These are phyloP conservation scores for Nicotiana sylvestris DNA, from an alignment of 257 asterid genomes.

Conservation along the genomic window DNA sequence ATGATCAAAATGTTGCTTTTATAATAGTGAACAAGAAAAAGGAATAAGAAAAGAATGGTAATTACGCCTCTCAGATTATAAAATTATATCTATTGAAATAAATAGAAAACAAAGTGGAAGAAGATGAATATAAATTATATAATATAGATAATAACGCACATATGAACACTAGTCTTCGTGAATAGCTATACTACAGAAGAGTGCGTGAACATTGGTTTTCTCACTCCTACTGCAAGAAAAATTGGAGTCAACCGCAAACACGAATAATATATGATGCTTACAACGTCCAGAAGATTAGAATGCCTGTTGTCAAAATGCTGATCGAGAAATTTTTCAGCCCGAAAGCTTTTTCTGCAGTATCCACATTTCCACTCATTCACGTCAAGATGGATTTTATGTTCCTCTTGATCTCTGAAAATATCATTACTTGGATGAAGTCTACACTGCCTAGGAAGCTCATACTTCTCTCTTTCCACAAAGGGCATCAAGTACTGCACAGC, in stretches of 20 bases:
- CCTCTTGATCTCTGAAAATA: constrained; percentile 87
- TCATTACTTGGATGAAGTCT: constrained; percentile 78
- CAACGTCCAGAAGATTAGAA: constrained; percentile 71
- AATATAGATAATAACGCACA: neutral
- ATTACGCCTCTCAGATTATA: no score
- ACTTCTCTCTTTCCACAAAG: constrained; percentile 62
- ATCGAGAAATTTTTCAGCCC: constrained; percentile 78
- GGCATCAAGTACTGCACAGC: constrained; percentile 74
- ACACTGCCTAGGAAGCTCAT: constrained; percentile 59
- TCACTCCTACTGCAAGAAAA: neutral
- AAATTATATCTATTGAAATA: neutral
- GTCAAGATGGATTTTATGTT: constrained; percentile 76
- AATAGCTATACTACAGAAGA: neutral
- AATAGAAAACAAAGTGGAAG: neutral
- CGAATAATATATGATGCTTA: constrained; percentile 20
- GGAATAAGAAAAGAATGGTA: no score
- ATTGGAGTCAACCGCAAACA: neutral
- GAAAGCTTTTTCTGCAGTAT: constrained; percentile 79
- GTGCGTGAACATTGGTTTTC: neutral
- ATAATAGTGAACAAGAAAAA: no score
- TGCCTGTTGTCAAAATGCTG: constrained; percentile 95
- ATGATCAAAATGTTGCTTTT: no score
- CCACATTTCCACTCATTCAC: constrained; percentile 89
- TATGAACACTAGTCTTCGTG: neutral
- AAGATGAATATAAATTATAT: neutral